Evolutionary conservation across 495 filamentous ascomycete genomes (phyloP), one percentile per base, ranked within the genome.

Genomic region (Penicillium angulare): DNA sequence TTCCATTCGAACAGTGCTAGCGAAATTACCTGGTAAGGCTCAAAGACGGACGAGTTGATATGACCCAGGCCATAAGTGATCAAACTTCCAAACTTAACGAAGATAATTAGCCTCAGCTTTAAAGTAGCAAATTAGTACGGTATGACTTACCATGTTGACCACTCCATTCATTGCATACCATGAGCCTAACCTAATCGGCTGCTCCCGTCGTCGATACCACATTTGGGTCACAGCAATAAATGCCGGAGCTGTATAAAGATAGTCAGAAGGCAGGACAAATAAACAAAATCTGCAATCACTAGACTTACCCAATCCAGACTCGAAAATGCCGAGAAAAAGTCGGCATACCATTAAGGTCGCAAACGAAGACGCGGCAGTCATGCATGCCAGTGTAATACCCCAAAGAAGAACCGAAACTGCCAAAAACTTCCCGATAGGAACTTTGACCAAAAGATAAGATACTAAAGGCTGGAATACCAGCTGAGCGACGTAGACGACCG

Each of bases 111-210:
- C 36, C 20, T 3, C 13, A 20, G 8, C 3, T 16, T 33, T 0
- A 26, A 12, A 31, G 6, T 2, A n/a, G 7, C 2, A 17, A 1
- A 5, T n/a, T 16, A 29, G 15, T 17, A n/a, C n/a, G 16, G n/a
- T n/a, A n/a, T n/a, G n/a, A n/a, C 68, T 57, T 13, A 78, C 75
- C 76, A 79, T 79, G 45, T 79, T 75, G 18, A 75, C 74, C 21
- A 79, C 67, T 20, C 76, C 76, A 50, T 80, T 80, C 79, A 82
- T 82, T 3, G 78, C 74, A 60, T 85, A 83, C 82, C 82, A 85
- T 12, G 76, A 74, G 22, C 79, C 76, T 29, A 78, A 75, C 24
- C 80, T 62, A 22, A 81, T 68, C 2, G 82, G 82, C 64, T 85
- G 82, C 53, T 85, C 82, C 13, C 69, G 62, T 31, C 82, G 73